These are phyloP conservation scores for Lentinula sp. DNA, from an alignment of 768 basidiomycete genomes.

Conservation along the genomic window DNA sequence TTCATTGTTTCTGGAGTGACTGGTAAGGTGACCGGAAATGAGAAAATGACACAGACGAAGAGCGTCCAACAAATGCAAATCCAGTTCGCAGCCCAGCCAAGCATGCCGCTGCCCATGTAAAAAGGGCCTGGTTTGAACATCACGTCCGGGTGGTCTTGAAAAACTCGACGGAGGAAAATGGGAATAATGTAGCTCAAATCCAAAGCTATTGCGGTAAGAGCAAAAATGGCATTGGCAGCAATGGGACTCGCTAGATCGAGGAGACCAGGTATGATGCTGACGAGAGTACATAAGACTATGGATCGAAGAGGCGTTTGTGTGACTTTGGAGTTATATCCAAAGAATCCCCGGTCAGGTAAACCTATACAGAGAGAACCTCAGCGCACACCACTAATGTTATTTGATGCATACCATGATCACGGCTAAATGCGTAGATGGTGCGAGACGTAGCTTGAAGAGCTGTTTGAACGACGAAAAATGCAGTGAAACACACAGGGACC, in stretches of 20 bases:
- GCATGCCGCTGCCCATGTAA: slow-evolving; percentile 67
- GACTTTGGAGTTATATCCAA: slow-evolving; percentile 54
- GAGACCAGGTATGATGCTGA: slow-evolving; percentile 65
- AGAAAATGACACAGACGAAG: slow-evolving; percentile 67
- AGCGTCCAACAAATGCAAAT: slow-evolving; percentile 66
- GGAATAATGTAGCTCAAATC: slow-evolving; percentile 82
- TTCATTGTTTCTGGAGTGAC: slow-evolving; percentile 75
- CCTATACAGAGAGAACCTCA: slow-evolving; percentile 24
- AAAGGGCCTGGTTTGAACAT: slow-evolving; percentile 83
- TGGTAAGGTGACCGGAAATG: slow-evolving; percentile 63
- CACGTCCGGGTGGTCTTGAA: slow-evolving; percentile 72
- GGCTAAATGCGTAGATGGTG: slow-evolving; percentile 80
- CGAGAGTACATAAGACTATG: slow-evolving; percentile 65
- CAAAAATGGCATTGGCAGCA: slow-evolving; percentile 79
- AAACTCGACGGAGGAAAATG: slow-evolving; percentile 67
- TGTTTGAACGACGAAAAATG: slow-evolving; percentile 80
- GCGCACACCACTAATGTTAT: not conserved
- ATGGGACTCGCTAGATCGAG: slow-evolving; percentile 73
- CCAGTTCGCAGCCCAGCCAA: slow-evolving; percentile 57
- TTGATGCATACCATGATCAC: slow-evolving; percentile 53
- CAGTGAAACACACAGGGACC: slow-evolving; percentile 77
- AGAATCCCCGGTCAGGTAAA: slow-evolving; percentile 74
- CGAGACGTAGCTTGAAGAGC: slow-evolving; percentile 80
- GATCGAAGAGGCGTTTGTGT: slow-evolving; percentile 77
- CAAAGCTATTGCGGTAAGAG: slow-evolving; percentile 71